These are phyloP conservation scores for Solanum aculeatissimum DNA, from an alignment of 305 asterid species.

Conservation along the genomic window DNA sequence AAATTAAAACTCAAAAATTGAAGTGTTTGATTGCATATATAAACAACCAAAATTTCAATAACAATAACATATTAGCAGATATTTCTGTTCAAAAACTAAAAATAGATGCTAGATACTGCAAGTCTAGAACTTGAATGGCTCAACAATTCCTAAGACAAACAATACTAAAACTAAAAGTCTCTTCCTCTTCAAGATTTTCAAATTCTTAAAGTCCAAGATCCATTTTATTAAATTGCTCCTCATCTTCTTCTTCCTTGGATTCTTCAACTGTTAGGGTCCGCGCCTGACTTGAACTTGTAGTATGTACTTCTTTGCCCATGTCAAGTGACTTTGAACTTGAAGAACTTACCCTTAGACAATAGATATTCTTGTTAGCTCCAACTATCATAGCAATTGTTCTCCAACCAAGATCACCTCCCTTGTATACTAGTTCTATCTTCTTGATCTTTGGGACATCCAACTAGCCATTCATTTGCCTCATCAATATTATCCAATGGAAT, in stretches of 20 bases:
- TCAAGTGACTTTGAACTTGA: background rate
- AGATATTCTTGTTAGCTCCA: background rate
- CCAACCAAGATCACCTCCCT: background rate
- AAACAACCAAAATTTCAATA: background rate
- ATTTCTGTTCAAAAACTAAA: background rate
- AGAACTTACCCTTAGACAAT: background rate
- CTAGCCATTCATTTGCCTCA: background rate
- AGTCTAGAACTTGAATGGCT: background rate
- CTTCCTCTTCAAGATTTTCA: background rate
- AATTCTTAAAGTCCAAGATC: background rate
- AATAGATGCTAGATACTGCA: background rate
- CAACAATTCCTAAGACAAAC: background rate
- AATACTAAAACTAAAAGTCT: background rate
- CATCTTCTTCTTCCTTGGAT: background rate
- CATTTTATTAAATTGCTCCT: background rate
- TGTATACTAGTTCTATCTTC: background rate
- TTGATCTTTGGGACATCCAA: background rate
- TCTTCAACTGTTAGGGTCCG: background rate
- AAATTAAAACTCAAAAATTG: too few relatives aligned
- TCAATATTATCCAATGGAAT: background rate
- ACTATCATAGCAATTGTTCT: background rate
- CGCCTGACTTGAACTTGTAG: background rate
- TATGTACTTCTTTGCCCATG: background rate
- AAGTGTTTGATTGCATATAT: background rate
- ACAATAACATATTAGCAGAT: background rate